Evolutionary conservation across 2,329 filamentous ascomycete species (phyloP), one percentile per base, ranked within the genome.

Genomic region (Pyrenochaeta sp.): DNA sequence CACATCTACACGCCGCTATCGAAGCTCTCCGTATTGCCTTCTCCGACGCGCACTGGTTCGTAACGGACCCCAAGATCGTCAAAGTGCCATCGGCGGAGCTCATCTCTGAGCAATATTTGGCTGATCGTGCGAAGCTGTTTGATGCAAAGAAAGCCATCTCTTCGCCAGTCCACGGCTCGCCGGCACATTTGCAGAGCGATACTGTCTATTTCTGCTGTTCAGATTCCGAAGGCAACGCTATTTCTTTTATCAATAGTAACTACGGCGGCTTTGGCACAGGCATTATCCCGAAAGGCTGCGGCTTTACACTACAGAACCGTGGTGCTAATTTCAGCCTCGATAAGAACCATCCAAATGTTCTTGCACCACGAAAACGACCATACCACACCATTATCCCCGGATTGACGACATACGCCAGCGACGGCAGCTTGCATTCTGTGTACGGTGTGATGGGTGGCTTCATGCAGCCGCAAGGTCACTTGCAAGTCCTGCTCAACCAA

Each of bases 321-420:
- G 95, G 91, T 7, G 87, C 89, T 33, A 95, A 94, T 74, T 98
- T 99, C 77, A 86, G 83, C 1, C 83, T 99, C 0, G 78, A 84
- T 20, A 74, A 82, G 0, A 79, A 79, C 1, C 93, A 97, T 69
- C 92, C 93, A 1, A 98, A 98, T 70, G 83, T 82, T 17, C 81
- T 96, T 12, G 90, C 86, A 7, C 91, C 92, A 0, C 81, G 87
- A 30, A 98, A 98, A 80, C 79, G 95, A 40, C 95, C 95, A 0
- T 99, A 98, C 77, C 95, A 98, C 76, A 99, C 95, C 48, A 98
- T 99, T 74, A 99, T 99, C 67, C 94, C 95, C 0, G 94, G 90
- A 0, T 84, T 98, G 75, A 87, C 94, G 15, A 98, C 95, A 0
- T 92, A 95, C 63, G 73, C 85, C 15, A 78, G 79, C 4, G 92